Conservation (phyloP, 192 early-diverging fungal genomes). For the Entrophospora sp. region DNA sequence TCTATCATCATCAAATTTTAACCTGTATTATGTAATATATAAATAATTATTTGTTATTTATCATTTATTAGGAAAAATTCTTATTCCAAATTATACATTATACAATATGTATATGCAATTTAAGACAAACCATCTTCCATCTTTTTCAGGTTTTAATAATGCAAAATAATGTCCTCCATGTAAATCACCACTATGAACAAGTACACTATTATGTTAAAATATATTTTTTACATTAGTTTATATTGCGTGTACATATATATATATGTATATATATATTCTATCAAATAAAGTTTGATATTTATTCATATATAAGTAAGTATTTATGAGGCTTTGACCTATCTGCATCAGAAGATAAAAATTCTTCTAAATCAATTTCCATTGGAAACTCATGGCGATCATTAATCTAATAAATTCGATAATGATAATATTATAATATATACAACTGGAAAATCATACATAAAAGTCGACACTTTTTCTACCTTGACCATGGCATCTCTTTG, state of each 20-base stretch:
- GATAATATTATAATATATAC: too few relatives aligned
- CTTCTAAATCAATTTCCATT: conserved; percentile 70
- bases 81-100: not conserved
- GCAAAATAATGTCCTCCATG: conserved; percentile 94
- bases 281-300: too few relatives aligned
- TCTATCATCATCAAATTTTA: conserved; percentile 92
- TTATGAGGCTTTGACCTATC: conserved; percentile 55
- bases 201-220: conserved; percentile 48
- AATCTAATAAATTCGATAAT: conserved; percentile 35
- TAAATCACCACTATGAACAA: conserved; percentile 92
- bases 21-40: too few relatives aligned
- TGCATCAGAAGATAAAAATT: conserved; percentile 65
- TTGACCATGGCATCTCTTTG: conserved; percentile 84
- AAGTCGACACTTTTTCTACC: conserved; percentile 25
- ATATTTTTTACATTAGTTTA: not conserved
- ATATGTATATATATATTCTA: not conserved
- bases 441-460: too few relatives aligned
- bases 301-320: conserved; percentile 77
- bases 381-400: conserved; percentile 98
- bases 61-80: not conserved
- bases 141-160: conserved; percentile 69
- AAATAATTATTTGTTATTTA: not conserved
- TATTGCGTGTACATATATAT: not conserved
- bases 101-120: not conserved
- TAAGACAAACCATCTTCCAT: conserved; percentile 58